Base-by-base conservation (phyloP, 345 rosid genomes). In the Aquilaria malaccensis region DNA sequence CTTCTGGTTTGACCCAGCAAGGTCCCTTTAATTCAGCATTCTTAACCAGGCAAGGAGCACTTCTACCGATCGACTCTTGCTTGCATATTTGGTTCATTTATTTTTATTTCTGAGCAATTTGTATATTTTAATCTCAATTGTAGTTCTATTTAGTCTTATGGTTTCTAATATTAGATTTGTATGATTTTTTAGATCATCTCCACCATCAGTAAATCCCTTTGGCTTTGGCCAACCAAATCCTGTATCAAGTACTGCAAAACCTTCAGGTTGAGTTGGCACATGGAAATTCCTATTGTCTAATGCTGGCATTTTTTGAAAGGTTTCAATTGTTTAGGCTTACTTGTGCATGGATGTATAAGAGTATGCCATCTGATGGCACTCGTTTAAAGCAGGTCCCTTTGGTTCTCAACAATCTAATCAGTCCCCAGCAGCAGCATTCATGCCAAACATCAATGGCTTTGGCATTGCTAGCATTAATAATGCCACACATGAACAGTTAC, bases 1-100 rank as follows among this genome's bases (percentile, higher is more conserved):
- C 83, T 53, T 60, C 87, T 43, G 75, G 76, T 60, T 87, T 85
- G 56, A 69, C 64, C 55, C 89, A 81, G 47, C 71, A 72, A 58
- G 78, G 74, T 43, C 81, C 80, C 41, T 76, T 73, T 33, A 75
- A 70, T 70, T 64, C 66, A 57, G 73, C 70, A 32, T 61, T 64
- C 33, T 75, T 72, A 71, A 49, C 60, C 55, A 73, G 84, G 81
- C 69, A 77, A 61, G 61, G 48, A 13, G 53, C 45, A 14, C 13
- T 37, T 14, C 33, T 50, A 51, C 30, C 49, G 50, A 31, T 50
- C 59, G 60, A 13, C 2, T 65, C 55, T 60, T 60, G 30, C 45
- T 64, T 13, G 33, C 47, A 54, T 60, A 1, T 48, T 30, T 37
- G 43, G 33, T 60, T 63, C 51, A 51, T 55, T 45, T 10, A 11